A percentile compares a stretch with the other conserved stretches of the same genome.
These are phyloP conservation scores for Globisporangium perplexum DNA, from an alignment of 352 stramenopile genomes.

Conservation along the genomic window DNA sequence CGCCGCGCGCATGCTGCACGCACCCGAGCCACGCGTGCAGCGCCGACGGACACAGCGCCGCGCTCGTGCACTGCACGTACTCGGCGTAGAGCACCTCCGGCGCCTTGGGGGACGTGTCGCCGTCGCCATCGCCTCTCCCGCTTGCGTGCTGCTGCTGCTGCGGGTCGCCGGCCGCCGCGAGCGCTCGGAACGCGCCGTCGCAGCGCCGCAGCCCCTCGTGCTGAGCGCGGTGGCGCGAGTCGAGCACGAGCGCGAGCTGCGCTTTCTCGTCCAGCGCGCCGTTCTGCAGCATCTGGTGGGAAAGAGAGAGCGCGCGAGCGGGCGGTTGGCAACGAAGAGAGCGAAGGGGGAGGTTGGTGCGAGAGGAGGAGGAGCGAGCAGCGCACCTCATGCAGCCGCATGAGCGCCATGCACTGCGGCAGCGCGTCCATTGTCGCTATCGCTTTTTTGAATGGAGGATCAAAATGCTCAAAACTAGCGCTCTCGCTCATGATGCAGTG, in stretches of 20 bases:
- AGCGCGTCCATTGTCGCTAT: conserved; percentile 17
- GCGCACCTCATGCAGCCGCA: conserved; percentile 63
- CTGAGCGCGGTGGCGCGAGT: conserved; percentile 28
- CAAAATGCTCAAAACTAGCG: too few relatives aligned
- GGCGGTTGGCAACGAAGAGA: background rate
- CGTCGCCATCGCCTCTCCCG: background rate
- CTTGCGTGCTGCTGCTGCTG: conserved; percentile 5
- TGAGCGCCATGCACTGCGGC: conserved; percentile 49
- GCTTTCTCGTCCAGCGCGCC: conserved; percentile 32
- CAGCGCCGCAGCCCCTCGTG: conserved; percentile 50
- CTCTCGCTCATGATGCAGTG: too few relatives aligned
- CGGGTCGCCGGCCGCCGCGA: conserved; percentile 25
- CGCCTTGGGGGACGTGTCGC: conserved; percentile 19
- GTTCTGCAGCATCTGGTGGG: conserved; percentile 33
- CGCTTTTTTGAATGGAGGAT: too few relatives aligned
- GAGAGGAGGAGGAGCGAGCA: background rate
- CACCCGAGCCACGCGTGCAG: conserved; percentile 50
- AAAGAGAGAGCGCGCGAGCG: background rate
- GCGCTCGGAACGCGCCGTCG: conserved; percentile 41
- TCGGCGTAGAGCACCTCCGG: conserved; percentile 49
- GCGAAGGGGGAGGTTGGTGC: too few relatives aligned
- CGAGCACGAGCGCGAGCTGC: conserved; percentile 31
- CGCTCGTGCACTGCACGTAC: conserved; percentile 57
- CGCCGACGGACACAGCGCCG: conserved; percentile 39
- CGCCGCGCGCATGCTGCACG: conserved; percentile 32